phyloP scores from a whole-genome alignment of 257 asterid genomes.

The Jasminum sambac region DNA sequence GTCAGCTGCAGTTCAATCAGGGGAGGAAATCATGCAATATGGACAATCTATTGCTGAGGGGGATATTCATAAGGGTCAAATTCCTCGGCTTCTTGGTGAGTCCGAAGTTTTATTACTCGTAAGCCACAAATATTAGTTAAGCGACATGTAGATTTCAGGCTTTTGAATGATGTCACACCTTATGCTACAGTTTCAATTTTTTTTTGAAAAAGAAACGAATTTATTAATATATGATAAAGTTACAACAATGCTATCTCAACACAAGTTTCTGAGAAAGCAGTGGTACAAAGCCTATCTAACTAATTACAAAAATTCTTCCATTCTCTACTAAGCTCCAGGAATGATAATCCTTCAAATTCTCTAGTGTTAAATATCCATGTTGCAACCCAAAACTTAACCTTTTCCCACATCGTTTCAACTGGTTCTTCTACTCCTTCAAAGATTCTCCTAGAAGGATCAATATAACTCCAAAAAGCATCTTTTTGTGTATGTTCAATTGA shows the following conservation, averaged over 20 bases:
- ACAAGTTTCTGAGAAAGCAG: too few relatives aligned
- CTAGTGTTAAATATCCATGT: too few relatives aligned
- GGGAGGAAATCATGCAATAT: conserved; percentile 73
- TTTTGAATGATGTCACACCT: not conserved
- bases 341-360: too few relatives aligned
- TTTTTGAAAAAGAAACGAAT: too few relatives aligned
- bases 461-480: not conserved
- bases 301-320: too few relatives aligned
- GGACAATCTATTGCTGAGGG: conserved; percentile 75
- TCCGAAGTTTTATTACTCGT: conserved; percentile 10
- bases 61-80: conserved; percentile 66
- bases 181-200: not conserved
- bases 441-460: not conserved
- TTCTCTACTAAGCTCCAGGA: too few relatives aligned
- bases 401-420: too few relatives aligned
- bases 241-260: too few relatives aligned
- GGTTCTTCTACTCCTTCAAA: too few relatives aligned
- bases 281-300: too few relatives aligned
- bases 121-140: not conserved
- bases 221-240: too few relatives aligned
- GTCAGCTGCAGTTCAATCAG: conserved; percentile 80
- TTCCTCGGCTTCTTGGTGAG: conserved; percentile 96
- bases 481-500: not conserved
- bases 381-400: too few relatives aligned
- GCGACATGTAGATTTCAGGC: not conserved